Conservation (phyloP, 169 alveolate species). For the Plasmodium inui region DNA sequence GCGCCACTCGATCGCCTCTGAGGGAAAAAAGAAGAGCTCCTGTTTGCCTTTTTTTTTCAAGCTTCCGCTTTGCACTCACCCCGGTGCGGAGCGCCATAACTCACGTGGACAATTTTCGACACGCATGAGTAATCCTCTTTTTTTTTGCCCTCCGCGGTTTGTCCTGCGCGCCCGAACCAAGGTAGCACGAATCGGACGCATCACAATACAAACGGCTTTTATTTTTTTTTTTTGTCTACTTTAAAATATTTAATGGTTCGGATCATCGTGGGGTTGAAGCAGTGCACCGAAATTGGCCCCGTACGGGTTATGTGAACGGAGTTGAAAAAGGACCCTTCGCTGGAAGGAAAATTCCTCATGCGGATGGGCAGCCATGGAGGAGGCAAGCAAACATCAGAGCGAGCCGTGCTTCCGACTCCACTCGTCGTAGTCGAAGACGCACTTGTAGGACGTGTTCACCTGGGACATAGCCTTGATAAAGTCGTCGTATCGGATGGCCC, state of each 20-base stretch:
- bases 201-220: background rate
- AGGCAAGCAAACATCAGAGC: background rate
- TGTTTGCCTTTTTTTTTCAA: background rate
- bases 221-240: background rate
- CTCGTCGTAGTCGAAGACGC: conserved; percentile 59
- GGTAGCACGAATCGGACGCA: background rate
- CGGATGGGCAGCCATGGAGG: background rate
- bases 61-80: background rate
- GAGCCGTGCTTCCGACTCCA: conserved; percentile 72
- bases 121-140: background rate
- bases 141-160: background rate
- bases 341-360: background rate
- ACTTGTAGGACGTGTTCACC: conserved; percentile 84
- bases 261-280: background rate
- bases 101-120: too few relatives aligned
- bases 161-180: too few relatives aligned
- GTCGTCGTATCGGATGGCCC: conserved; percentile 88
- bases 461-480: conserved; percentile 85
- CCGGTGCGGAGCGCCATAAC: background rate
- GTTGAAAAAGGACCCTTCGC: background rate
- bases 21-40: conserved; percentile 9
- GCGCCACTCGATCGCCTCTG: background rate
- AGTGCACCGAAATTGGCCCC: background rate
- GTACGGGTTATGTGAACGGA: background rate
- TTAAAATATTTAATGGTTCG: background rate